Conservation (phyloP, 2,329 filamentous ascomycete species). For the Xylaria sp. region DNA sequence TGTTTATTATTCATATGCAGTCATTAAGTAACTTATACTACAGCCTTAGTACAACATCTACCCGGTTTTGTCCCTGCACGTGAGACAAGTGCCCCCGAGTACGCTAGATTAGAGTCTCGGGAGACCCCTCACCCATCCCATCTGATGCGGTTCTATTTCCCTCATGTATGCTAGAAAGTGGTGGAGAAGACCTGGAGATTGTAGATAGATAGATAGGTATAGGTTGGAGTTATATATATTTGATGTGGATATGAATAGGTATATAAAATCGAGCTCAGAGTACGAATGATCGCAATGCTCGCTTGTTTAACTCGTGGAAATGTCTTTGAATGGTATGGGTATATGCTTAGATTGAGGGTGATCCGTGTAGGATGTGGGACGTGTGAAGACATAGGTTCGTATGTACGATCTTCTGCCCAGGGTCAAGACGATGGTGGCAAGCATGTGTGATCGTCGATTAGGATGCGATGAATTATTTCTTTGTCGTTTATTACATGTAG, state of each 20-base stretch:
- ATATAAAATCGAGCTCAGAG: neutral
- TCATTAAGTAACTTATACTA: neutral
- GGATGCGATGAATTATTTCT: neutral
- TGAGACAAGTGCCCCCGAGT: neutral
- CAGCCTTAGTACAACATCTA: neutral
- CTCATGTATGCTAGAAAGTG: neutral
- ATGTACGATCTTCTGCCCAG: neutral
- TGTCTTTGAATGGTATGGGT: slow-evolving; percentile 2
- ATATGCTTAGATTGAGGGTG: neutral
- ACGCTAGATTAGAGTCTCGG: neutral
- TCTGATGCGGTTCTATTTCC: neutral
- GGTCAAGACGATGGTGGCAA: neutral
- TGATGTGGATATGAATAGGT: neutral
- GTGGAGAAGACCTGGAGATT: neutral
- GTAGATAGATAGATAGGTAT: neutral
- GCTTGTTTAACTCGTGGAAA: neutral
- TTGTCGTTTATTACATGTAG: neutral
- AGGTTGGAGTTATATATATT: slow-evolving; percentile 7
- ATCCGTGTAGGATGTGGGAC: neutral
- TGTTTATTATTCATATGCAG: neutral
- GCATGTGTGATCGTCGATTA: slow-evolving; percentile 10
- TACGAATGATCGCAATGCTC: slow-evolving; percentile 18
- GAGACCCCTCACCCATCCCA: neutral
- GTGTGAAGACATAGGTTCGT: slow-evolving; percentile 1
- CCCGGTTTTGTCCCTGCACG: neutral